phyloP scores from a whole-genome alignment of 208 protist species.

The Leishmania lainsoni region DNA sequence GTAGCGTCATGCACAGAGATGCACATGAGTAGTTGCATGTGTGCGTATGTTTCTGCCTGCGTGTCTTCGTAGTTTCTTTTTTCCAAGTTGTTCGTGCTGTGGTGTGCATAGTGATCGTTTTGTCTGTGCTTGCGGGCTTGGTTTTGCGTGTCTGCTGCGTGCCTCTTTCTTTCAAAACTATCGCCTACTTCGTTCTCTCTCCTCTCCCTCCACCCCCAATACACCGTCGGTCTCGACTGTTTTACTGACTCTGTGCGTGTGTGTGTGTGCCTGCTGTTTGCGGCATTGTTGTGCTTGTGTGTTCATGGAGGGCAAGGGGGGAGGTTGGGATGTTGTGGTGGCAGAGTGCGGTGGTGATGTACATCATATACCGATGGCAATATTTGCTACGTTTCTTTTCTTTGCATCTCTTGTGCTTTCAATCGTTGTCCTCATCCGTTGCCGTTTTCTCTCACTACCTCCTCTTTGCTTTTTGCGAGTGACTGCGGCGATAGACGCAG shows the following conservation, averaged over 20 bases:
- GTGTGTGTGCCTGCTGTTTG: not conserved
- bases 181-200: slow-evolving; percentile 6
- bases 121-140: not conserved
- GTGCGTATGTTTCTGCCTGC: not conserved
- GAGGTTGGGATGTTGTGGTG: not conserved
- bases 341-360: not conserved
- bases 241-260: not conserved
- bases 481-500: not conserved
- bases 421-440: not conserved
- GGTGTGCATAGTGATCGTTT: not conserved
- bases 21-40: not conserved
- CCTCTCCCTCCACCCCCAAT: not conserved
- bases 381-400: not conserved
- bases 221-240: not conserved
- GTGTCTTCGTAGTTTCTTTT: slow-evolving; percentile 7
- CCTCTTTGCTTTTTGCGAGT: not conserved
- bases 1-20: not conserved
- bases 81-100: not conserved
- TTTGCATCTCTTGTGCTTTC: not conserved
- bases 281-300: not conserved
- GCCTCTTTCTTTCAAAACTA: slow-evolving; percentile 1
- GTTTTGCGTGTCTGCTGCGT: no score
- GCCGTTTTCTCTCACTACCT: not conserved
- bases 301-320: not conserved
- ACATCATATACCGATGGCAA: not conserved